phyloP scores from a whole-genome alignment of 2,329 filamentous ascomycete species.

The Fusarium marasasianum region DNA sequence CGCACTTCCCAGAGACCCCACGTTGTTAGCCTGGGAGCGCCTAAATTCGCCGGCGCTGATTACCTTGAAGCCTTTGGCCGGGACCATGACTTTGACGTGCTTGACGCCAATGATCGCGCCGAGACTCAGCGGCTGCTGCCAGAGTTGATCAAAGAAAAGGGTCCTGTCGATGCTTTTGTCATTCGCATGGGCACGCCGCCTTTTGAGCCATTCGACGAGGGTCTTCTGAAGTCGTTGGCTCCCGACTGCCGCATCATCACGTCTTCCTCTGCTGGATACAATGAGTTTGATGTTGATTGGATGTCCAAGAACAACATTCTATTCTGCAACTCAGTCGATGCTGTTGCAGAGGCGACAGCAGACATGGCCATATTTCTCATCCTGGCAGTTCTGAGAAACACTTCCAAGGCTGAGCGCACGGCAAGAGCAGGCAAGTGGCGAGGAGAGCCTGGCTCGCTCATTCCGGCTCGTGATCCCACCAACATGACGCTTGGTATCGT shows the following conservation, averaged over 20 bases:
- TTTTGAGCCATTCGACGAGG: conserved; percentile 59
- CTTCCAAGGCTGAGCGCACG: conserved; percentile 50
- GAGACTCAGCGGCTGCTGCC: conserved; percentile 50
- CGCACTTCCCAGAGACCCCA: conserved; percentile 45
- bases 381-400: conserved; percentile 54
- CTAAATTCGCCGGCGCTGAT: conserved; percentile 49
- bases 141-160: conserved; percentile 43
- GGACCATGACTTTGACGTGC: conserved; percentile 48
- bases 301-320: conserved; percentile 55
- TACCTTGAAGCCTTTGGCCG: conserved; percentile 50
- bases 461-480: conserved; percentile 51
- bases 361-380: conserved; percentile 54
- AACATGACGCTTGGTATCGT: conserved; percentile 56
- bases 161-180: conserved; percentile 57
- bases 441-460: conserved; percentile 27
- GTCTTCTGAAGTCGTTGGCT: conserved; percentile 50
- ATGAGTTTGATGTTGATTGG: conserved; percentile 56
- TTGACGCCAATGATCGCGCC: conserved; percentile 49
- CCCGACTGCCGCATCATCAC: conserved; percentile 55
- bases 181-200: conserved; percentile 60
- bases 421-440: conserved; percentile 51
- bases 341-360: conserved; percentile 60
- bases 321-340: conserved; percentile 64
- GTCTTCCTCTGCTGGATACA: conserved; percentile 58
- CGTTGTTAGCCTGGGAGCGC: conserved; percentile 52